Percentiles rank a stretch among this genome's conserved stretches.
phyloP scores from a whole-genome alignment of 805 yeast genomes.

The Teunomyces barrocoloradensis region DNA sequence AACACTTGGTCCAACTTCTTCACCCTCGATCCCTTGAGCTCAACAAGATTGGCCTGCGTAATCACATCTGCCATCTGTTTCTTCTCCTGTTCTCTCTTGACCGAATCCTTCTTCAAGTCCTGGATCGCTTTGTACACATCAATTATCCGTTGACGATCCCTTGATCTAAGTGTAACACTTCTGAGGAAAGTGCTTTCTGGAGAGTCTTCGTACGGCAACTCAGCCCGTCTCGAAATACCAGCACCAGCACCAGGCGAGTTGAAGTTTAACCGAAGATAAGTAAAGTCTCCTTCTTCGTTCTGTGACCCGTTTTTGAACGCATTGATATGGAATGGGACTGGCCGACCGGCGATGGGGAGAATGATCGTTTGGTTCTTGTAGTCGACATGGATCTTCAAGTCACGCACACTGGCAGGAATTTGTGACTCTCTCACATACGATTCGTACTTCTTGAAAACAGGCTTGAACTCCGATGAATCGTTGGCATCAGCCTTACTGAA shows the following conservation, averaged over 20 bases:
- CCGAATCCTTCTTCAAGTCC: slow-evolving; percentile 88
- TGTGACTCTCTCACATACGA: slow-evolving; percentile 92
- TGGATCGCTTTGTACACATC: slow-evolving; percentile 87
- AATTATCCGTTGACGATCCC: slow-evolving; percentile 86
- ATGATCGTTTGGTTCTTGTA: slow-evolving; percentile 83
- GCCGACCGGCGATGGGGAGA: slow-evolving; percentile 90
- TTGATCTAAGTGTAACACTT: slow-evolving; percentile 82
- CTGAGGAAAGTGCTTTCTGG: slow-evolving; percentile 84
- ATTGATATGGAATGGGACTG: slow-evolving; percentile 96
- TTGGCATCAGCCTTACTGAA: slow-evolving; percentile 77
- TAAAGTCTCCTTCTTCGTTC: slow-evolving; percentile 93
- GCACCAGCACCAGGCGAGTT: slow-evolving; percentile 90
- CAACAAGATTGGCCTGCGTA: slow-evolving; percentile 83
- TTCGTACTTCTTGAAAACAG: slow-evolving; percentile 88
- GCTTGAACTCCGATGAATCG: slow-evolving; percentile 57
- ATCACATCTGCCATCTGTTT: slow-evolving; percentile 93
- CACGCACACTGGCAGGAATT: slow-evolving; percentile 79
- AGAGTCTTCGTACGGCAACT: slow-evolving; percentile 86
- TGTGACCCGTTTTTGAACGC: slow-evolving; percentile 92
- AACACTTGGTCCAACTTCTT: slow-evolving; percentile 83
- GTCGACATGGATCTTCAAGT: slow-evolving; percentile 84
- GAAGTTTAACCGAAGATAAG: slow-evolving; percentile 86
- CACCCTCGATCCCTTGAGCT: slow-evolving; percentile 79
- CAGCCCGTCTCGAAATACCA: slow-evolving; percentile 63
- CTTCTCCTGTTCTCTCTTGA: slow-evolving; percentile 85